Evolutionary conservation across 495 filamentous ascomycete species (phyloP), one percentile per base, ranked within the genome.

Genomic region (Cudoniella acicularis): DNA sequence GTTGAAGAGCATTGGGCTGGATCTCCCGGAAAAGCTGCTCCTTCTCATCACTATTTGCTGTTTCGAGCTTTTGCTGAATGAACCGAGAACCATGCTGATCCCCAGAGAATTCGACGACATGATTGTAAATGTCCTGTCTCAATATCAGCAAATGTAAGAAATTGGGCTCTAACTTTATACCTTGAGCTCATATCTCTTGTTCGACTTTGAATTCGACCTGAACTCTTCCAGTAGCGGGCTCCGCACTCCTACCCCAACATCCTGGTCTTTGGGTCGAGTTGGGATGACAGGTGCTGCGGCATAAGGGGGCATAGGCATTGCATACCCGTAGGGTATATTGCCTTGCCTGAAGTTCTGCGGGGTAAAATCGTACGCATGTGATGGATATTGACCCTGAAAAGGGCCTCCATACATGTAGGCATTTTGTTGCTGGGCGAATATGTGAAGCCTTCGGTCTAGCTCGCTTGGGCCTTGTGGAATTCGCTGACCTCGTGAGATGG

Each of bases 61-160:
- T 89, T 75, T 96, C 89, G 22, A 98, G 81, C 69, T 96, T 98
- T 60, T 90, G 84, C 71, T 98, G 94, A 57, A 98, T 96, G 70
- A 97, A 96, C 0, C 94, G 85, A 2, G 95, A 98, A 0, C 92
- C 94, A 64, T 95, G 88, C 67, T 97, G 93, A 70, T 98, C 94
- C 3, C 93, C 94, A 66, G 89, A 90, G 66, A 98, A 98, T 67
- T 98, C 94, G 10, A 96, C 92, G 47, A 98, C 81, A 65, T 96
- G 87, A 54, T 81, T 79, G 64, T 90, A 95, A 57, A 98, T 94
- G 61, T 96, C 90, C 86, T 89, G 55, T 21, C 2, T 45, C 25
- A n/a, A 43, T 10, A 21, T 23, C 18, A 45, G 43, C n/a, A 45
- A 55, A 22, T 56, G 52, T 45, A 48, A 50, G 49, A 46, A 17